A percentile compares a stretch with the other conserved stretches of the same genome.
Evolutionary conservation across 2,329 filamentous ascomycete species (phyloP).

Genomic region (Aschersonia sp.): DNA sequence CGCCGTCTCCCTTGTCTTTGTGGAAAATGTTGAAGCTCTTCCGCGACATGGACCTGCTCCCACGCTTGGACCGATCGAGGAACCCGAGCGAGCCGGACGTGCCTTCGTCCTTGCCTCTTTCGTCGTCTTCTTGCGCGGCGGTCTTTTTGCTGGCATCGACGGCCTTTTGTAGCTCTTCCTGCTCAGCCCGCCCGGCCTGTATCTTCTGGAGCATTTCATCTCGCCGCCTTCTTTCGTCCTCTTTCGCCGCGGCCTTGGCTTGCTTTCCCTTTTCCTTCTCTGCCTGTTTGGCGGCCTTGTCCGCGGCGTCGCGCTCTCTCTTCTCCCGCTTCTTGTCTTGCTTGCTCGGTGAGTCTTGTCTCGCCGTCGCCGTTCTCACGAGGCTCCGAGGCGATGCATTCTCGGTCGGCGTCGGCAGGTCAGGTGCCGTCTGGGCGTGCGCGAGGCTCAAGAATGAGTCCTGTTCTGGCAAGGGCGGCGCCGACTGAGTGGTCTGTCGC

Average conservation of each 20-base stretch:
- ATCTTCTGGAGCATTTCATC: conserved; percentile 42
- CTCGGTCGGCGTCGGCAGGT: conserved; percentile 9
- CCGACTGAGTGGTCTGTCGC: conserved; percentile 35
- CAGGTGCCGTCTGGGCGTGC: conserved; percentile 51
- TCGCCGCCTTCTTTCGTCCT: conserved; percentile 21
- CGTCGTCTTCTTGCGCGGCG: conserved; percentile 36
- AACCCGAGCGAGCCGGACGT: conserved; percentile 28
- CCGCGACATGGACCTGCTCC: conserved; percentile 65
- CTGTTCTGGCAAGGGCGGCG: conserved; percentile 28
- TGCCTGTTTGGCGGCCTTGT: conserved; percentile 44
- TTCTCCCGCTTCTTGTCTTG: conserved; percentile 51
- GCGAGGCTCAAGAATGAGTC: conserved; percentile 44
- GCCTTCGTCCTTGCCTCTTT: conserved; percentile 23
- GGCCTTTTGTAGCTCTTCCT: conserved; percentile 46
- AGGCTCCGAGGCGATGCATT: conserved; percentile 1
- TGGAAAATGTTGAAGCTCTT: conserved; percentile 57
- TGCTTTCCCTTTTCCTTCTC: conserved; percentile 20
- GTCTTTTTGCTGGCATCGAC: conserved; percentile 52
- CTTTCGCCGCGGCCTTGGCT: conserved; percentile 20
- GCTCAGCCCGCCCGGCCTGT: conserved; percentile 38
- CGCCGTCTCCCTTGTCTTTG: conserved; percentile 28
- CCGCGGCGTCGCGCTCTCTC: conserved; percentile 45
- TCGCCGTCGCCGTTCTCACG: conserved; percentile 10
- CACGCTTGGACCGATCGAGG: conserved; percentile 53
- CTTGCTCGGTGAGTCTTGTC: conserved; percentile 28